Evolutionary conservation across 306 rosid genomes (phyloP), one percentile per base, ranked within the genome.

Genomic region (Astragalus glycyphyllos): DNA sequence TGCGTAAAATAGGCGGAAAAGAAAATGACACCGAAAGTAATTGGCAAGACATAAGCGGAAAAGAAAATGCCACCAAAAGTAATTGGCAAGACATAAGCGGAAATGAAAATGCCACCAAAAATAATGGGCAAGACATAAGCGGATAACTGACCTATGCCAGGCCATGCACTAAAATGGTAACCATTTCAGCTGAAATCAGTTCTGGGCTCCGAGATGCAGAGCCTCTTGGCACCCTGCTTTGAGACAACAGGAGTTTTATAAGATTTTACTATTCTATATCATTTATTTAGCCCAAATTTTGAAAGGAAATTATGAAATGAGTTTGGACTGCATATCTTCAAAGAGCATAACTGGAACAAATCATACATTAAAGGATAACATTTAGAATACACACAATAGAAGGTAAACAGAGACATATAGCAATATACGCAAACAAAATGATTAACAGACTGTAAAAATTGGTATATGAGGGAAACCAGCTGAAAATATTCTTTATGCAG

Each of bases 221-320:
- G 98, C 92, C 98, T 83, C 96, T 79, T 79, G 89, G 70, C 92
- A 76, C 91, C 98, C 98, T 92, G 98, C 92, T 90, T 89, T 62
- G 89, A 90, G 96, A 92, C 94, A 92, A 92, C 57, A 85, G 77
- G 85, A 92, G 96, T 82, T 86, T 69, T 82, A 88, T 88, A 83
- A 90, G 94, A 72, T 85, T 79, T 75, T 79, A 85, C 68, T 62
- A 69, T 82, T 85, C 76, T 85, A 72, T 65, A 80, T 73, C 76
- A 85, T 80, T 77, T 83, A 83, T 17, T 65, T 65, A 37, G 88
- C 80, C 90, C 87, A 87, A 79, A 79, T 77, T 79, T 65, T 84
- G 70, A 78, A 88, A 75, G 67, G 86, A 86, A 87, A 79, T 75
- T 79, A 64, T 58, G 84, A 82, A 84, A 85, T 67, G 89, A 71